Base-by-base conservation (phyloP, 2,329 filamentous ascomycete genomes). In the Colletotrichum lindemuthianum region DNA sequence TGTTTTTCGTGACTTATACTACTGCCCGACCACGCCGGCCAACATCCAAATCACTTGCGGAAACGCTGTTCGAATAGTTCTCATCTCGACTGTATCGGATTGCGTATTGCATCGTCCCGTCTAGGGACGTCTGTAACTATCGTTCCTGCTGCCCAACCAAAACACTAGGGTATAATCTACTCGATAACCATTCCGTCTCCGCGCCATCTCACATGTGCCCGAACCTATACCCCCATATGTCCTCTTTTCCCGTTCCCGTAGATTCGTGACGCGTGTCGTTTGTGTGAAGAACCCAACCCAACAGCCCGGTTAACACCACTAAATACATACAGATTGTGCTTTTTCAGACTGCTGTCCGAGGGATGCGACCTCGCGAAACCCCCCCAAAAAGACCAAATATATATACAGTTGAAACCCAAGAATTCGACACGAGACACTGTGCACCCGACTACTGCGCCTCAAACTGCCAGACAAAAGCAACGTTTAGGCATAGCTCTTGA, bases 401-500 rank as follows among this genome's bases (percentile, higher is more conserved):
- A 65, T 65, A 44, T 65, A 47, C 44, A 61, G 32, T 45, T 13
- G 44, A 65, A 53, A 11, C 39, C 11, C 2, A 32, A 48, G 40
- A 11, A 45, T 49, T 9, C 43, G 41, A 32, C n/a, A 39, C 24
- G 24, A 24, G 24, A 24, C 24, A 24, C 24, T 24, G 1, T 24
- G 24, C 24, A 24, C 24, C 24, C 24, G 51, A 45, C 43, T 8
- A 24, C 50, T 24, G 39, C 1, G 24, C 24, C 24, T 24, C 24
- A 44, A 37, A 16, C 32, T 13, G 10, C 3, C 7, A 10, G 2
- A 36, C 6, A 39, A 44, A 6, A 33, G 11, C 4, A 16, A 34
- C 24, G 6, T 16, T 45, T 66, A 80, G 37, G 78, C 78, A 72
- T 82, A 82, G 63, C 74, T 74, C 60, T 73, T 74, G 43, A 72